A percentile compares a stretch with the other conserved stretches of the same genome.
phyloP scores from a whole-genome alignment of 2,329 filamentous ascomycete genomes.

The Aspergillus calidoustus region DNA sequence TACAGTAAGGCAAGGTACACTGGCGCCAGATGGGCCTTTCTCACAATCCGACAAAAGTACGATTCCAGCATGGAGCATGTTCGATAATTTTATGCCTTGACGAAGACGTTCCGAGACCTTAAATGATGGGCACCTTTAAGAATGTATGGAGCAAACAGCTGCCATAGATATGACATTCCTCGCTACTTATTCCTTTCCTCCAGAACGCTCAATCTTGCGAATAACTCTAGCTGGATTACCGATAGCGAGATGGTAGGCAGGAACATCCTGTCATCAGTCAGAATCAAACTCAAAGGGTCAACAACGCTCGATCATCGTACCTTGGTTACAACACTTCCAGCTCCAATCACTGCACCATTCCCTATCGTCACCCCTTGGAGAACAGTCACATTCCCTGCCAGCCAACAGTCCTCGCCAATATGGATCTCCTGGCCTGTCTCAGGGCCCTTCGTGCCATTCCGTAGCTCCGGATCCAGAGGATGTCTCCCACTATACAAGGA shows the following conservation, averaged over 20 bases:
- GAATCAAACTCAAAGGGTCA: conserved; percentile 2
- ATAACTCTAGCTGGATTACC: conserved; percentile 48
- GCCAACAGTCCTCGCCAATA: conserved; percentile 81
- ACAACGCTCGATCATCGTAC: conserved; percentile 33
- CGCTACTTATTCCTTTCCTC: conserved; percentile 27
- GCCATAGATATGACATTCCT: background rate
- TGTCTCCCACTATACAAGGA: conserved; percentile 76
- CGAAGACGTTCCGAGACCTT: background rate
- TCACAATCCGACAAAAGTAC: background rate
- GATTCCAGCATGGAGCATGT: background rate
- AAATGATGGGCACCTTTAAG: background rate
- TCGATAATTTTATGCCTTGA: background rate
- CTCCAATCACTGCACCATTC: conserved; percentile 73
- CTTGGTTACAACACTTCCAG: conserved; percentile 83
- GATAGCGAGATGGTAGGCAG: conserved; percentile 46
- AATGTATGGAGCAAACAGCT: background rate
- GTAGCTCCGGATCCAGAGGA: conserved; percentile 73
- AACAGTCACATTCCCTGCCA: conserved; percentile 73
- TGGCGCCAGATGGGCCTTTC: background rate
- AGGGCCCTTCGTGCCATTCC: conserved; percentile 75
- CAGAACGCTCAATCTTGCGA: conserved; percentile 43
- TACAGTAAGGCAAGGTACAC: conserved; percentile 8
- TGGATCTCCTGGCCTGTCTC: conserved; percentile 74
- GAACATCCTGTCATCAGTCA: conserved; percentile 40
- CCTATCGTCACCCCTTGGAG: conserved; percentile 80